Percentiles rank a stretch among this genome's conserved stretches.
phyloP scores from a whole-genome alignment of 805 yeast species.

The Alloascoidea africana region DNA sequence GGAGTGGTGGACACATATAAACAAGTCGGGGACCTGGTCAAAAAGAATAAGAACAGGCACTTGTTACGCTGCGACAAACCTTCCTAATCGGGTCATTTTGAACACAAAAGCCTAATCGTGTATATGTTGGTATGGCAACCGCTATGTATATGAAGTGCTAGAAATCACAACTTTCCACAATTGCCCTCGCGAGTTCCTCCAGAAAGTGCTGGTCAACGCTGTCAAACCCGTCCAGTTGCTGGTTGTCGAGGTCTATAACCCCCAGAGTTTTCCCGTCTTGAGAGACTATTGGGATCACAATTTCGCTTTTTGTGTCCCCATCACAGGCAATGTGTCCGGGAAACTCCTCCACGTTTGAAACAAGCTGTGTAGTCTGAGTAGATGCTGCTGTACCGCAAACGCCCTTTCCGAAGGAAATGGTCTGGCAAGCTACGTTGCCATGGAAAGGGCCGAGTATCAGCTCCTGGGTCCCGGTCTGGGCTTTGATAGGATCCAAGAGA shows the following conservation, averaged over 20 bases:
- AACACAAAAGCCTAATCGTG: background rate
- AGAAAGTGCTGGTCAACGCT: slow-evolving; percentile 41
- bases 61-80: too few relatives aligned
- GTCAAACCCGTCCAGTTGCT: slow-evolving; percentile 49
- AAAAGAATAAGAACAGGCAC: too few relatives aligned
- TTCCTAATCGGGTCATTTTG: too few relatives aligned
- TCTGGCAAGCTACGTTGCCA: slow-evolving; percentile 94
- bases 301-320: slow-evolving; percentile 85
- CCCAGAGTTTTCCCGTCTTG: slow-evolving; percentile 35
- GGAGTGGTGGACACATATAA: too few relatives aligned
- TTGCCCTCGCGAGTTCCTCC: slow-evolving; percentile 38
- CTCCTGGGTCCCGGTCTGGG: slow-evolving; percentile 19
- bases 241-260: slow-evolving; percentile 80
- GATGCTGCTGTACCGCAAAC: slow-evolving; percentile 85
- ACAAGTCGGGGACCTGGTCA: too few relatives aligned
- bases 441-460: slow-evolving; percentile 85
- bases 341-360: slow-evolving; percentile 57
- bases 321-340: slow-evolving; percentile 98
- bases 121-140: background rate
- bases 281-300: slow-evolving; percentile 68
- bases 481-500: slow-evolving; percentile 24
- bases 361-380: slow-evolving; percentile 47
- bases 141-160: background rate
- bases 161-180: slow-evolving; percentile 34
- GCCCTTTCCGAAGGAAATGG: slow-evolving; percentile 63